Evolutionary conservation across 805 yeast species (phyloP).

Genomic region (Pichia ethanolica): DNA sequence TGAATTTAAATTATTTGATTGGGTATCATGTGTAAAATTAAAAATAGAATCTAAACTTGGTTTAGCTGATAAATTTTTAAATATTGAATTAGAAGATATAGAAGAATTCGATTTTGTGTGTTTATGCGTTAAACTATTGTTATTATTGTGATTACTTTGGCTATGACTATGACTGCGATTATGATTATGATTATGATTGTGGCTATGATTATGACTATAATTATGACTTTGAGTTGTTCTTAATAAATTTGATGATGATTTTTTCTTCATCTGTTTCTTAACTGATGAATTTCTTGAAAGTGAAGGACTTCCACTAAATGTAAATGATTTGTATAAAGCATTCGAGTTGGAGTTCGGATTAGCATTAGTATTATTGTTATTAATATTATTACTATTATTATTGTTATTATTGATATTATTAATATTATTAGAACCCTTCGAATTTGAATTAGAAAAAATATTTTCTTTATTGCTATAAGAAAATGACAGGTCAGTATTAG

Average conservation of each 20-base stretch:
- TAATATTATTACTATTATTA: too few species aligned
- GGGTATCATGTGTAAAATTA: constrained; percentile 1
- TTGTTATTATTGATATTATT: too few species aligned
- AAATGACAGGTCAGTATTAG: background rate
- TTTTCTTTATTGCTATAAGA: constrained; percentile 5
- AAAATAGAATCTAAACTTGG: constrained; percentile 7
- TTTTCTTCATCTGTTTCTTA: constrained; percentile 6
- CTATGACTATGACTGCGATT: background rate
- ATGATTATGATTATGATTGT: background rate
- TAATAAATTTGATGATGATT: constrained; percentile 1
- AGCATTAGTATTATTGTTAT: background rate
- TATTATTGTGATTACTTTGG: background rate
- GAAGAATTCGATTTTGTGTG: constrained; percentile 7
- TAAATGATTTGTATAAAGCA: constrained; percentile 2
- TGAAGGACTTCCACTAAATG: constrained; percentile 4
- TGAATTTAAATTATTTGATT: background rate
- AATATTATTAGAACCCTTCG: too few species aligned
- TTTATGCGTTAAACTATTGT: background rate
- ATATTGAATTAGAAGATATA: constrained; percentile 3
- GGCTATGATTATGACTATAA: constrained; percentile 4
- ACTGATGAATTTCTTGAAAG: constrained; percentile 5
- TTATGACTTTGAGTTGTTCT: constrained; percentile 2
- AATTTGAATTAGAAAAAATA: background rate
- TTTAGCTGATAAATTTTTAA: constrained; percentile 4
- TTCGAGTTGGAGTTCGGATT: background rate